phyloP scores from a whole-genome alignment of 108 stramenopile genomes.

The Skeletonema grethae region DNA sequence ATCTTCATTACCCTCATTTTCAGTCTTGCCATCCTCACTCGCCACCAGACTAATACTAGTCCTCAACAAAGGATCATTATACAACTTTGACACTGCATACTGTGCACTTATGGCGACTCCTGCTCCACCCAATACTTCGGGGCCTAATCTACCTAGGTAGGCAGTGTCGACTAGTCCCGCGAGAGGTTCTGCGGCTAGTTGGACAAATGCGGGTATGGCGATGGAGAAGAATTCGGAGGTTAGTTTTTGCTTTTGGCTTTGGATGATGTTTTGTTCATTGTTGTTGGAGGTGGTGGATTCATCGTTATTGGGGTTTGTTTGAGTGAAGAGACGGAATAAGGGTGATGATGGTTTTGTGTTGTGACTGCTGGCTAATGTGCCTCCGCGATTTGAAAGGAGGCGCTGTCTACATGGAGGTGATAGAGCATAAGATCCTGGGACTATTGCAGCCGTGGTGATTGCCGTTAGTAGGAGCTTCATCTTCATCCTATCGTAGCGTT shows the following conservation, averaged over 20 bases:
- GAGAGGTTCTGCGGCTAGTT: conserved; percentile 91
- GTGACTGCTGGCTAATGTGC: background rate
- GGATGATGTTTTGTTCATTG: background rate
- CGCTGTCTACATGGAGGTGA: background rate
- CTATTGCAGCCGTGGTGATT: background rate
- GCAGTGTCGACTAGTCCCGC: conserved; percentile 91
- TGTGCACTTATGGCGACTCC: conserved; percentile 93
- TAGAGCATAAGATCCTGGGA: background rate
- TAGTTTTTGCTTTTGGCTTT: conserved; percentile 42
- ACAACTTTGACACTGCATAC: conserved; percentile 88
- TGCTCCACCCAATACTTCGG: conserved; percentile 89
- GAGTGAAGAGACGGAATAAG: background rate
- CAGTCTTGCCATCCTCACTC: conserved; percentile 68
- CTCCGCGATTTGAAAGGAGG: background rate
- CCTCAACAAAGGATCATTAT: conserved; percentile 91
- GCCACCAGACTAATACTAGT: conserved; percentile 91
- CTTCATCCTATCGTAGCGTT: no score
- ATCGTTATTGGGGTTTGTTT: no score
- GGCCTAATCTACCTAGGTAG: conserved; percentile 81
- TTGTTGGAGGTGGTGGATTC: background rate
- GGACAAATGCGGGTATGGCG: conserved; percentile 86
- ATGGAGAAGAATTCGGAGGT: conserved; percentile 86
- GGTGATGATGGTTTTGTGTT: background rate
- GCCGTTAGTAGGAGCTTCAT: background rate
- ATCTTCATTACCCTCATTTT: background rate